phyloP scores from a whole-genome alignment of 768 basidiomycete genomes.

The Macrolepiota dolichaula region DNA sequence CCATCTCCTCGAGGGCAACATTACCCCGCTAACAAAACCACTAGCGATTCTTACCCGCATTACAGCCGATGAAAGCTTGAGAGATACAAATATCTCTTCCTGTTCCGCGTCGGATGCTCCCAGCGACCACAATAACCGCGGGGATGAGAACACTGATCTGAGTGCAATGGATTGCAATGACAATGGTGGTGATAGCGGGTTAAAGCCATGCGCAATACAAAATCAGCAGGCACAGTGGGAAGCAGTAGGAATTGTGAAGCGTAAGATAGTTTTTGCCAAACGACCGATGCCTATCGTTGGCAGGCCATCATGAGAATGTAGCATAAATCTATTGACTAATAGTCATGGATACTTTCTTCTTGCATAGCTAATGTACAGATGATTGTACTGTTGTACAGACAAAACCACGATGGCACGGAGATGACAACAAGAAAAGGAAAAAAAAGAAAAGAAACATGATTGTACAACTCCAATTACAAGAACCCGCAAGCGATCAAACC shows the following conservation, averaged over 20 bases:
- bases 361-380: constrained; percentile 7
- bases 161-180: constrained; percentile 1
- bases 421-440: not conserved
- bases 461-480: not conserved
- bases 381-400: constrained; percentile 9
- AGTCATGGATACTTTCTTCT: constrained; percentile 8
- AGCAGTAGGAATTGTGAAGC: constrained; percentile 68
- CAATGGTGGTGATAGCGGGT: constrained; percentile 4
- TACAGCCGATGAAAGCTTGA: constrained; percentile 14
- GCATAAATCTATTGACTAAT: not conserved
- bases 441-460: not conserved
- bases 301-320: constrained; percentile 31
- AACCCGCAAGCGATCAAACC: not conserved
- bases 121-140: not conserved
- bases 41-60: constrained; percentile 68
- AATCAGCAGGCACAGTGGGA: constrained; percentile 44
- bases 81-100: not conserved
- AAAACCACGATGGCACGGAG: not conserved
- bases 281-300: constrained; percentile 63
- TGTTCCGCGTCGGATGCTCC: not conserved
- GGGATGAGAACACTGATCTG: not conserved
- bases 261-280: constrained; percentile 82
- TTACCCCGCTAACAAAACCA: constrained; percentile 73
- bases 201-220: not conserved
- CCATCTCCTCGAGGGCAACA: constrained; percentile 87